Base-by-base conservation (phyloP, 176 grass and related monocot species). In the Bolboschoenus planiculmis region DNA sequence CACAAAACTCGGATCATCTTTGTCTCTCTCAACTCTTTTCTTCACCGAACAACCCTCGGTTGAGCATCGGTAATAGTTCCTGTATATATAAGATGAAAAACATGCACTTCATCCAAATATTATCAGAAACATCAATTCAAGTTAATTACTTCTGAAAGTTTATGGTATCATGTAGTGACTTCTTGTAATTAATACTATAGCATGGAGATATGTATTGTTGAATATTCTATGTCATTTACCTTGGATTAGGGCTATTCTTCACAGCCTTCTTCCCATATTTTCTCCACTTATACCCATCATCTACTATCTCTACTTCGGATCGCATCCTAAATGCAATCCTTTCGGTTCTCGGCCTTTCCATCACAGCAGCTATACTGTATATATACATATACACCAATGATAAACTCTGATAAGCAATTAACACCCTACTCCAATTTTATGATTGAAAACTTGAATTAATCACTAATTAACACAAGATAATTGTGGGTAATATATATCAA, bases 271-370 rank as follows among this genome's bases (percentile, higher is more conserved):
- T 98, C 10, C 96, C 96, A 16, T 98, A 98, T 61, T 98, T 95
- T 83, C 96, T 88, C 96, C 96, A 98, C 70, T 98, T 98, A 81
- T 93, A 98, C 10, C 96, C 96, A 31, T 98, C 92, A 50, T 98
- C 90, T 78, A 98, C 36, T 18, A 95, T 90, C 76, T 98, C 96
- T 53, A 93, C 83, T 55, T 95, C 85, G 0, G 92, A 95, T 53
- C 83, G 86, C 60, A 89, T 98, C 77, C 91, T 85, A 79, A 98
- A 98, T 54, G 90, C 96, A 31, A 95, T 91, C 85, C 89, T 93
- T 18, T 89, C 78, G 0, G 79, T 82, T 64, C 79, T 82, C 10
- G 79, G 79, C 79, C 50, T 80, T 55, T 80, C 56, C 36, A 60
- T 14, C 21, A 20, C 54, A 23, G 9, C 36, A 21, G 16, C 77